phyloP scores from a whole-genome alignment of 164 flowering plant species.

The Nelumbo lutea region DNA sequence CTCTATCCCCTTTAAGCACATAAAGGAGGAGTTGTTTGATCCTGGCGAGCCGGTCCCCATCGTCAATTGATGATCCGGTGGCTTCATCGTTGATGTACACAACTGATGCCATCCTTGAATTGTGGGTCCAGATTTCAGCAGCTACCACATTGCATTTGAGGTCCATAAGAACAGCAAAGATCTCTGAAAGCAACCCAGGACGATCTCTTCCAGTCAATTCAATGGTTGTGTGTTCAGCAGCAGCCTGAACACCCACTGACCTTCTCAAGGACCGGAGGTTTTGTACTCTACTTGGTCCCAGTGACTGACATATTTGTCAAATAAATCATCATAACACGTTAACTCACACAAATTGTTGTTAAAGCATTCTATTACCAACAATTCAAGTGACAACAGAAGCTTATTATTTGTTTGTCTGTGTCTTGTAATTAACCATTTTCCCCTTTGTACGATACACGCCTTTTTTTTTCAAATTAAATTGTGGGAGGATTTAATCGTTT shows the following conservation, averaged over 20 bases:
- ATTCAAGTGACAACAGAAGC: neutral
- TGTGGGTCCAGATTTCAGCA: conserved; percentile 97
- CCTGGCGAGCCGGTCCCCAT: conserved; percentile 50
- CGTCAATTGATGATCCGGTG: conserved; percentile 52
- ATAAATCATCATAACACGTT: conserved; percentile 12
- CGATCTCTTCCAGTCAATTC: conserved; percentile 86
- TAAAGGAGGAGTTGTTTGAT: conserved; percentile 65
- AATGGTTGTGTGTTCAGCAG: conserved; percentile 58
- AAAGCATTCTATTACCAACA: neutral
- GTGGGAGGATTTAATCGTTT: too few species aligned
- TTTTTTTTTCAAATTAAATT: too few species aligned
- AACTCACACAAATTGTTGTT: neutral
- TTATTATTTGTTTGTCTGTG: neutral
- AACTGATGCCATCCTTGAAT: conserved; percentile 91
- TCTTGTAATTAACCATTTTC: too few species aligned
- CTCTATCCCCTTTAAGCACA: conserved; percentile 65
- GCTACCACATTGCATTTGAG: conserved; percentile 87
- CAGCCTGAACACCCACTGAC: conserved; percentile 75
- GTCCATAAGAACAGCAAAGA: conserved; percentile 82
- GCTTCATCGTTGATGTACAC: conserved; percentile 74
- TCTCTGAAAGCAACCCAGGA: conserved; percentile 86
- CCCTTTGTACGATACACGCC: too few species aligned
- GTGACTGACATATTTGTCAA: conserved; percentile 44
- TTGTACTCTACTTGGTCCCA: conserved; percentile 43
- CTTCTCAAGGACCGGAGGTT: conserved; percentile 58